These are phyloP conservation scores for Aspergillus sojae DNA, from an alignment of 2,329 filamentous ascomycete genomes.

Conservation along the genomic window DNA sequence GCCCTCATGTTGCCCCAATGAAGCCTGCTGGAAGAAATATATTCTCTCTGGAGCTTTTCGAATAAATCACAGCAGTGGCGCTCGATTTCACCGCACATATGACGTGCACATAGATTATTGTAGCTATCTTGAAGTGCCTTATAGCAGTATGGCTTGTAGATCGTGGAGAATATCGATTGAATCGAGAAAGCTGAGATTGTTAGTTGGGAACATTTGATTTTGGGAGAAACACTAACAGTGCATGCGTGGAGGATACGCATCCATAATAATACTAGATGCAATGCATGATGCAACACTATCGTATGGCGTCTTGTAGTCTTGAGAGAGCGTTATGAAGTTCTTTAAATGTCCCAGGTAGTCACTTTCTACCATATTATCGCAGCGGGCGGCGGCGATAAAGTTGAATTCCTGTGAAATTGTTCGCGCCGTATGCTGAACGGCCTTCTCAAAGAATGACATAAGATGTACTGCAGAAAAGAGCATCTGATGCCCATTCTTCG, in stretches of 20 bases:
- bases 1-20: slow-evolving; percentile 4
- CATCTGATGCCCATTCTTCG: background rate
- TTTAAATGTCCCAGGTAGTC: slow-evolving; percentile 1
- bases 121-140: slow-evolving; percentile 9
- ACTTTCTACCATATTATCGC: background rate
- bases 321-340: slow-evolving; percentile 9
- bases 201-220: too few species aligned
- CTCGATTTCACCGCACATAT: slow-evolving; percentile 12
- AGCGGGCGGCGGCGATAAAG: slow-evolving; percentile 5
- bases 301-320: slow-evolving; percentile 6
- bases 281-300: slow-evolving; percentile 12
- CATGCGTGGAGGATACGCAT: slow-evolving; percentile 12
- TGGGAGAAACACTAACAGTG: slow-evolving; percentile 8
- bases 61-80: background rate
- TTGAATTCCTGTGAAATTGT: background rate
- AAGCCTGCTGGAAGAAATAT: background rate
- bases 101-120: background rate
- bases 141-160: slow-evolving; percentile 8
- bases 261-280: slow-evolving; percentile 12
- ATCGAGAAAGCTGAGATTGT: slow-evolving; percentile 2
- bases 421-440: slow-evolving; percentile 3
- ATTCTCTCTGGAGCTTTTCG: too few species aligned
- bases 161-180: background rate
- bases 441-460: background rate
- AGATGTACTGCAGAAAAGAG: slow-evolving; percentile 5